Evolutionary conservation across 441 rosid species (phyloP).

Genomic region (Brassica balearica): DNA sequence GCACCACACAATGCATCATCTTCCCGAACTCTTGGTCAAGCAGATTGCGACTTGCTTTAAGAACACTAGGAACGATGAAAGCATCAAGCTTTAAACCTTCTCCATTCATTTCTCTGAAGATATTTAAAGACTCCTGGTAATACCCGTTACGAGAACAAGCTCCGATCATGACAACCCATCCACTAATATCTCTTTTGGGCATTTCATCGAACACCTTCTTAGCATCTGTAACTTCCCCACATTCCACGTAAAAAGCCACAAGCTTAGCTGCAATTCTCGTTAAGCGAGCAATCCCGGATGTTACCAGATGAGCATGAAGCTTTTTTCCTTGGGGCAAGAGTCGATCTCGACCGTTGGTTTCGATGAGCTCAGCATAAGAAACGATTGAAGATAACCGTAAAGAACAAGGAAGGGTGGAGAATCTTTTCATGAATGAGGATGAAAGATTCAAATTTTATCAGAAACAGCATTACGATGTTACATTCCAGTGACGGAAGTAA

Average conservation of each 20-base stretch:
- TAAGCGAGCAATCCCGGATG: slow-evolving; percentile 47
- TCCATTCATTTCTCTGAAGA: slow-evolving; percentile 58
- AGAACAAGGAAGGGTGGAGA: slow-evolving; percentile 36
- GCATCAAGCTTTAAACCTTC: slow-evolving; percentile 52
- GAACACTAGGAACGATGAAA: slow-evolving; percentile 75
- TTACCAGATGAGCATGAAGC: slow-evolving; percentile 66
- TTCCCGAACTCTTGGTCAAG: slow-evolving; percentile 53
- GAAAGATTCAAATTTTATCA: slow-evolving; percentile 21
- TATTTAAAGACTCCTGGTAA: slow-evolving; percentile 48
- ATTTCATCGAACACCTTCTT: slow-evolving; percentile 71
- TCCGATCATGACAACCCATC: slow-evolving; percentile 63
- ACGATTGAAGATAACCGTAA: slow-evolving; percentile 43
- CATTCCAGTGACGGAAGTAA: slow-evolving; percentile 8
- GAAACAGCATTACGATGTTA: slow-evolving; percentile 21
- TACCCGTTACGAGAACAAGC: slow-evolving; percentile 61
- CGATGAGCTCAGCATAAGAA: slow-evolving; percentile 47
- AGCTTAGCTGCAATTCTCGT: slow-evolving; percentile 57
- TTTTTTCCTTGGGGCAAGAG: slow-evolving; percentile 45
- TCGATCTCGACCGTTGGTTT: slow-evolving; percentile 48
- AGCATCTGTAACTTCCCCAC: slow-evolving; percentile 48
- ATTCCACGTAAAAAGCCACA: slow-evolving; percentile 51
- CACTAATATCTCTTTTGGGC: slow-evolving; percentile 50
- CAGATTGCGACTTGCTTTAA: slow-evolving; percentile 72
- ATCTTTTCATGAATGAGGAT: slow-evolving; percentile 17
- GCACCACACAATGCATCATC: slow-evolving; percentile 60